Evolutionary conservation across 2,329 filamentous ascomycete species (phyloP).

Genomic region (Nothophaeocryptopus gaeumannii): DNA sequence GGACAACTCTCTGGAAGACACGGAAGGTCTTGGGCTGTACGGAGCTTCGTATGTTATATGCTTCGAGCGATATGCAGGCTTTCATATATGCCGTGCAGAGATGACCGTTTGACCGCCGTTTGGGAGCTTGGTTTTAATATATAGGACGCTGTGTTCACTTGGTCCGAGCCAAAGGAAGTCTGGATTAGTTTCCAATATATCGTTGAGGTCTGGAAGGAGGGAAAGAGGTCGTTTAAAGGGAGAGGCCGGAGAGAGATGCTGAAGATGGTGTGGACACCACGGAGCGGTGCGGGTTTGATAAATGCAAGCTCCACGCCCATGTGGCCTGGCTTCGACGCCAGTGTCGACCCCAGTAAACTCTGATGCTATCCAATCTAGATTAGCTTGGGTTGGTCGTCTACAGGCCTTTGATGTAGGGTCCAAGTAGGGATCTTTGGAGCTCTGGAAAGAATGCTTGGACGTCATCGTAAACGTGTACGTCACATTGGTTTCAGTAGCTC

Average conservation of each 20-base stretch:
- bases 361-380: constrained; percentile 12
- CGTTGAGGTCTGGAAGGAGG: neutral
- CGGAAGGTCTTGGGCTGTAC: no score
- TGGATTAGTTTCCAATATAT: no score
- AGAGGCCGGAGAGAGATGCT: constrained; percentile 2
- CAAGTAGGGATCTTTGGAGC: no score
- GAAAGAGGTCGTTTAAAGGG: neutral
- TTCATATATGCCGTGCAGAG: no score
- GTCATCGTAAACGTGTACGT: no score
- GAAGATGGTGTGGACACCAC: constrained; percentile 3
- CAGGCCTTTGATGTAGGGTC: neutral
- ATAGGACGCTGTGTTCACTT: no score
- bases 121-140: neutral
- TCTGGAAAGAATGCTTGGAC: no score
- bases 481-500: no score
- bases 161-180: no score
- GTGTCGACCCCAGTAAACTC: constrained; percentile 13
- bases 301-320: constrained; percentile 7
- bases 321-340: constrained; percentile 14
- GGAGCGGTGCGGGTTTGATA: constrained; percentile 3
- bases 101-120: constrained; percentile 7
- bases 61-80: neutral
- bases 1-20: no score
- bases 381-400: constrained; percentile 2
- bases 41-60: neutral